phyloP scores from a whole-genome alignment of 2,329 filamentous ascomycete species.

The Bipolaris zeicola region DNA sequence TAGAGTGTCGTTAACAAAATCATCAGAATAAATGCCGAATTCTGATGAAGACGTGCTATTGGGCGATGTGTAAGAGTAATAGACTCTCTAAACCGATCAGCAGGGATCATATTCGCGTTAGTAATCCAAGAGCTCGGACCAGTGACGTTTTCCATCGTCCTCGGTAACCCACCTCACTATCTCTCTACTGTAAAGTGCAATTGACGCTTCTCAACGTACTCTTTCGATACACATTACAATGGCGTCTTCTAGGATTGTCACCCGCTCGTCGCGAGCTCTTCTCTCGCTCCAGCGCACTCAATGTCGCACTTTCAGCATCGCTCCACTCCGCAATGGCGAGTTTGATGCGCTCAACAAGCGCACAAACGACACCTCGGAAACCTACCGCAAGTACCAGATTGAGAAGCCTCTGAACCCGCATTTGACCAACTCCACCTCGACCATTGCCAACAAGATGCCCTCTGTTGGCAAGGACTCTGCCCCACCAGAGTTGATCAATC shows the following conservation, averaged over 20 bases:
- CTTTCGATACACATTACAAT: slow-evolving; percentile 41
- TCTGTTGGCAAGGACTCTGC: slow-evolving; percentile 61
- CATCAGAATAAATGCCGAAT: not conserved
- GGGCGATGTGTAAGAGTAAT: slow-evolving; percentile 22
- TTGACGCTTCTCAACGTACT: slow-evolving; percentile 19
- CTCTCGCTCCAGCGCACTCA: slow-evolving; percentile 43
- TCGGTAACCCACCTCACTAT: slow-evolving; percentile 23
- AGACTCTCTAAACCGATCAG: slow-evolving; percentile 25
- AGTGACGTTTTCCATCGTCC: slow-evolving; percentile 33
- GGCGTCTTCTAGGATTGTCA: slow-evolving; percentile 53
- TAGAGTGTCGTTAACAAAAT: too few relatives aligned
- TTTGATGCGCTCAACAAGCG: slow-evolving; percentile 56
- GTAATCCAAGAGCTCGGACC: slow-evolving; percentile 24
- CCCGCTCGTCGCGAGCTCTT: slow-evolving; percentile 53
- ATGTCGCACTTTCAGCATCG: slow-evolving; percentile 47
- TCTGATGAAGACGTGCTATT: not conserved
- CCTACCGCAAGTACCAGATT: slow-evolving; percentile 62
- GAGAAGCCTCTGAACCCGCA: slow-evolving; percentile 65
- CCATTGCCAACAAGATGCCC: slow-evolving; percentile 67
- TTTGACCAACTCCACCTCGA: slow-evolving; percentile 68
- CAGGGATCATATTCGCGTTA: slow-evolving; percentile 12
- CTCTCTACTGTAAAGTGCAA: slow-evolving; percentile 15
- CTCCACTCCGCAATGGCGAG: slow-evolving; percentile 42
- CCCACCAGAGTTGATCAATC: slow-evolving; percentile 66
- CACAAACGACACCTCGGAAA: slow-evolving; percentile 58